phyloP scores from a whole-genome alignment of 306 rosid genomes.

The Urtica urens region DNA sequence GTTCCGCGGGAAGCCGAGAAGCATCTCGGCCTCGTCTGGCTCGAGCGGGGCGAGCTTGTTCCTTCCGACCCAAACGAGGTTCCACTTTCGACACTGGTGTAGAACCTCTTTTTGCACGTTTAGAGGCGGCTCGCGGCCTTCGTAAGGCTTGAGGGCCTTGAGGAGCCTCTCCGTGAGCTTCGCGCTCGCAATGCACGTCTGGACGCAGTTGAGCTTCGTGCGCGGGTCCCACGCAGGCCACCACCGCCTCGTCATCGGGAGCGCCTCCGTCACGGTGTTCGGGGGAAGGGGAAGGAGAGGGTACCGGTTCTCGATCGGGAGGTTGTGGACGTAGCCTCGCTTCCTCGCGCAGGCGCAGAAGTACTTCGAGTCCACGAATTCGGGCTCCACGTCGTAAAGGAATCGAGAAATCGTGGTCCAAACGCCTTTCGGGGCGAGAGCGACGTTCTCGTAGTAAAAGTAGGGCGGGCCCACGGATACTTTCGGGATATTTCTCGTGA shows the following conservation, averaged over 20 bases:
- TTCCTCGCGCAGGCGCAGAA: constrained; percentile 92
- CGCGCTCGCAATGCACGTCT: constrained; percentile 65
- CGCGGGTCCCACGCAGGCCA: constrained; percentile 95
- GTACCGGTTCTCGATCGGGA: constrained; percentile 56
- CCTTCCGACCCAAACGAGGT: constrained; percentile 95
- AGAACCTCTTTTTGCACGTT: constrained; percentile 46
- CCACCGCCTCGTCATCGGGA: constrained; percentile 80
- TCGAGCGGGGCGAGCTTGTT: constrained; percentile 93
- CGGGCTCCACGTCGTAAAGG: constrained; percentile 70
- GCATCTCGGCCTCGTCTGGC: constrained; percentile 79
- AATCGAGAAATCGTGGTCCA: constrained; percentile 84
- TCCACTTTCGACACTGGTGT: constrained; percentile 83
- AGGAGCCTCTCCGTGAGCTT: constrained; percentile 61
- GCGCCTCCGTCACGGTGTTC: constrained; percentile 52
- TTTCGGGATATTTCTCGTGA: constrained; percentile 47
- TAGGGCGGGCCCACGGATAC: constrained; percentile 79
- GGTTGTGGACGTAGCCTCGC: constrained; percentile 89
- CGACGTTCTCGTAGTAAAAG: constrained; percentile 94
- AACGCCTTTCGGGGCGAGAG: constrained; percentile 88
- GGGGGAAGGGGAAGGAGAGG: constrained; percentile 87
- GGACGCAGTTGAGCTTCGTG: constrained; percentile 67
- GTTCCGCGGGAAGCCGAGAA: constrained; percentile 83
- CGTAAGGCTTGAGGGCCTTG: constrained; percentile 46
- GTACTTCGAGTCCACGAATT: constrained; percentile 80
- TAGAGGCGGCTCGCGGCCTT: constrained; percentile 51